Evolutionary conservation across 495 filamentous ascomycete genomes (phyloP), one percentile per base, ranked within the genome.

Genomic region (Tetracladium setigerum): DNA sequence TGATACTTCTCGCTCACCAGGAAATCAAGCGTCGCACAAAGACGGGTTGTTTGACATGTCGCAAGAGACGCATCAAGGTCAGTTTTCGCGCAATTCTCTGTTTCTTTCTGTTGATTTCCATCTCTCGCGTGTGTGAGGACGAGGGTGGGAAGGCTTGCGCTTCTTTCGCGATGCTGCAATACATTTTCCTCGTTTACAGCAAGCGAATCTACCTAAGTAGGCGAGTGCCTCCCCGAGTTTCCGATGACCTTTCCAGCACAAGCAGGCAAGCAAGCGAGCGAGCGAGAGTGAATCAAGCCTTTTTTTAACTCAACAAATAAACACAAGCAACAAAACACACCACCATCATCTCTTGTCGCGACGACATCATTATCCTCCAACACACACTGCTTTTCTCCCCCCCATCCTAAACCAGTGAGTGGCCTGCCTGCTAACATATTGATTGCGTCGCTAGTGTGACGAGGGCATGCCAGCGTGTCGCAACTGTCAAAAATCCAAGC

Each of bases 1-100:
- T 61, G 46, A 53, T 47, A 46, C 41, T 43, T 12, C 49, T 44
- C 47, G 19, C 44, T 38, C 16, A 37, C 32, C 51, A 79, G 76
- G 92, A 98, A 70, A 95, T 98, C 64, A 97, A 98, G 74, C 81
- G 92, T 58, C 79, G 92, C 58, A 98, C 92, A 35, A 98, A 98
- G 73, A 96, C 92, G 4, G 92, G 92, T 12, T 98, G 92, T 66
- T 68, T 97, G 65, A 98, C 92, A 30, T 98, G 92, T 74, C 81
- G 92, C 53, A 96, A 96, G 66, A 81, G 92, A 58, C 78, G 92
- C 67, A 97, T 98, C 70, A 98, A 98, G 90, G 92, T 96, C 77
- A 62, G 85, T 81, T 39, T 39, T 11, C 16, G 46, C 42, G n/a
- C n/a, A n/a, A n/a, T n/a, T n/a, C n/a, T n/a, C n/a, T 47, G 39